Conservation (phyloP, 306 rosid species). For the Lotus japonicus region DNA sequence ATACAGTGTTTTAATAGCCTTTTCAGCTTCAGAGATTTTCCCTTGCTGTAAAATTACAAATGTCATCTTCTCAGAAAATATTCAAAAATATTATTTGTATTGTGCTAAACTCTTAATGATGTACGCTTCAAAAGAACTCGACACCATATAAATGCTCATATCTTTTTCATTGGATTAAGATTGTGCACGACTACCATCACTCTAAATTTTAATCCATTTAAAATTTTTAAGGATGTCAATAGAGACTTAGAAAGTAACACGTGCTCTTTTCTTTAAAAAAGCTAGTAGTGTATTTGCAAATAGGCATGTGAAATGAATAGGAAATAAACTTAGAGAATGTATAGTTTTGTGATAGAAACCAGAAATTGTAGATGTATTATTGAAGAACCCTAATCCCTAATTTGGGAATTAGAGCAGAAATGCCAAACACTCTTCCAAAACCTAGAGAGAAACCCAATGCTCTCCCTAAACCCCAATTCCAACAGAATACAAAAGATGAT, state of each 20-base stretch:
- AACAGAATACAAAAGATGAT: too few relatives aligned
- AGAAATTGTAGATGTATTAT: too few relatives aligned
- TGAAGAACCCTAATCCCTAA: too few relatives aligned
- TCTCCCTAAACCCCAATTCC: too few relatives aligned
- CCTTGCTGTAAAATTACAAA: constrained; percentile 58
- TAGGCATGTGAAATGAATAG: not conserved
- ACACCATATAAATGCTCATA: not conserved
- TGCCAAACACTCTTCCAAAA: too few relatives aligned
- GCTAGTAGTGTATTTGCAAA: not conserved
- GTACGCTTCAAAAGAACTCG: not conserved
- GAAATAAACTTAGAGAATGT: not conserved
- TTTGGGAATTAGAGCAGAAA: too few relatives aligned
- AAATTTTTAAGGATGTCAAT: not conserved
- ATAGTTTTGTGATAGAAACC: too few relatives aligned
- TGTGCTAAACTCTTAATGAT: not conserved
- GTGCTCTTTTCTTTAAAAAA: not conserved
- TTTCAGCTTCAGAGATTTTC: constrained; percentile 63
- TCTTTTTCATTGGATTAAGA: not conserved
- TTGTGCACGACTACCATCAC: not conserved
- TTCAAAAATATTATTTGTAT: not conserved
- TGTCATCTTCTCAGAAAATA: not conserved
- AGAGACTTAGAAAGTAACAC: not conserved
- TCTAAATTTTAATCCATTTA: not conserved
- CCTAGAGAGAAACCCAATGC: too few relatives aligned
- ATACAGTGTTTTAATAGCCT: constrained; percentile 50